Evolutionary conservation across 148 eudicot genomes (phyloP).

Genomic region (Linanthus parryae): DNA sequence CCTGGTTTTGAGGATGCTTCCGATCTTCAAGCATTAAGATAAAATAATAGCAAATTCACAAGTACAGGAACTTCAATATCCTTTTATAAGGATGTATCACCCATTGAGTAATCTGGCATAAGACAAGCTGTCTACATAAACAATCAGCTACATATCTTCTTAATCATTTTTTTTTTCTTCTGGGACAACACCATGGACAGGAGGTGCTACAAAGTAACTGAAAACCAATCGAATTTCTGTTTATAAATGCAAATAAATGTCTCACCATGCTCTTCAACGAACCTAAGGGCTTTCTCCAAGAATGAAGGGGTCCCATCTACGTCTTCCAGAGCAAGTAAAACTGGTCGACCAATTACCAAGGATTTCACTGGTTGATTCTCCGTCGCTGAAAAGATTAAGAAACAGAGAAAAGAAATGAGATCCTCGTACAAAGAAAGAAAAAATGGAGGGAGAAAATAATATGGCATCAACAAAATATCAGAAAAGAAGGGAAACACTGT

Average conservation of each 20-base stretch:
- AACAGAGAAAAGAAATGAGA: background rate
- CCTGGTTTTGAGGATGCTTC: background rate
- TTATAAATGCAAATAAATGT: conserved; percentile 10
- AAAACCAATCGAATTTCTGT: background rate
- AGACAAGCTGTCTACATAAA: background rate
- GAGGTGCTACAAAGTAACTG: background rate
- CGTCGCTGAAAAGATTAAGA: conserved; percentile 30
- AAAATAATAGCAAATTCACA: background rate
- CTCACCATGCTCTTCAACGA: conserved; percentile 74
- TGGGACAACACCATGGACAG: background rate
- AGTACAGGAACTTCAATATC: background rate
- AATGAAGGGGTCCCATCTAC: conserved; percentile 95
- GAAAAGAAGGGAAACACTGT: too few species aligned
- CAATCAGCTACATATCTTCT: background rate
- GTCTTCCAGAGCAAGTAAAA: conserved; percentile 92
- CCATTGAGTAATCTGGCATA: background rate
- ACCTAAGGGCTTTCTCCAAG: conserved; percentile 87
- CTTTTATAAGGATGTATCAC: too few species aligned
- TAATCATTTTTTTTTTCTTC: background rate
- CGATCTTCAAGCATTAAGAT: background rate
- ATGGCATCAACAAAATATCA: too few species aligned
- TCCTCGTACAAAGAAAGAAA: too few species aligned
- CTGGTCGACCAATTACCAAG: conserved; percentile 71
- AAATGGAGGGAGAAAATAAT: too few species aligned
- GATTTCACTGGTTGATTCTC: conserved; percentile 55